A percentile compares a stretch with the other conserved stretches of the same genome.
phyloP scores from a whole-genome alignment of 2,329 filamentous ascomycete genomes.

The Pseudogymnoascus sp. region DNA sequence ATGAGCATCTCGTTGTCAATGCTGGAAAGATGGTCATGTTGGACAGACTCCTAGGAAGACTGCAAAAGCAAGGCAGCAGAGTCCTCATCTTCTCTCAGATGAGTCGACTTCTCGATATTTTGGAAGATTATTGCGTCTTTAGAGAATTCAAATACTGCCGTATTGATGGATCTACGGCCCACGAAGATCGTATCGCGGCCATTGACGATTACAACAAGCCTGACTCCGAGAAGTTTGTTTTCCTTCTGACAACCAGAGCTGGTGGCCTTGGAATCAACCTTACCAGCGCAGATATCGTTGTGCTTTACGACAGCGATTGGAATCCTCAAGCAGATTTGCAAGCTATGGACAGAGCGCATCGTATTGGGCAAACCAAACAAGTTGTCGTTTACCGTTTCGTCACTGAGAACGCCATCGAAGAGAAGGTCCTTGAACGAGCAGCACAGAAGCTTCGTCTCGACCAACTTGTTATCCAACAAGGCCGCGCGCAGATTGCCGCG shows the following conservation, averaged over 20 bases:
- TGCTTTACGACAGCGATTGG: slow-evolving; percentile 97
- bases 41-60: slow-evolving; percentile 77
- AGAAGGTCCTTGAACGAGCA: slow-evolving; percentile 93
- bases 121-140: slow-evolving; percentile 98
- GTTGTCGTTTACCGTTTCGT: slow-evolving; percentile 95
- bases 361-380: slow-evolving; percentile 97
- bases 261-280: slow-evolving; percentile 96
- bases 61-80: slow-evolving; percentile 79
- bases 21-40: slow-evolving; percentile 96
- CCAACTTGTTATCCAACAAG: slow-evolving; percentile 96
- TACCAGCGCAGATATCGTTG: slow-evolving; percentile 88
- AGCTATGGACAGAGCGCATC: slow-evolving; percentile 97
- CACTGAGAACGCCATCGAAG: slow-evolving; percentile 95
- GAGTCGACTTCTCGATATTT: slow-evolving; percentile 91
- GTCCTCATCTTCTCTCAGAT: slow-evolving; percentile 99
- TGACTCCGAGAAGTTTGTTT: slow-evolving; percentile 91
- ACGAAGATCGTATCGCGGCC: slow-evolving; percentile 93
- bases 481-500: slow-evolving; percentile 79
- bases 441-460: slow-evolving; percentile 95
- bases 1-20: slow-evolving; percentile 90
- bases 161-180: slow-evolving; percentile 92
- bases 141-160: slow-evolving; percentile 91
- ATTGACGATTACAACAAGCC: slow-evolving; percentile 99
- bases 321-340: slow-evolving; percentile 97
- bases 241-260: slow-evolving; percentile 88